Percentiles rank a stretch among this genome's conserved stretches.
These are phyloP conservation scores for Cerioporus squamosus DNA, from an alignment of 1,284 basidiomycete genomes.

Conservation along the genomic window DNA sequence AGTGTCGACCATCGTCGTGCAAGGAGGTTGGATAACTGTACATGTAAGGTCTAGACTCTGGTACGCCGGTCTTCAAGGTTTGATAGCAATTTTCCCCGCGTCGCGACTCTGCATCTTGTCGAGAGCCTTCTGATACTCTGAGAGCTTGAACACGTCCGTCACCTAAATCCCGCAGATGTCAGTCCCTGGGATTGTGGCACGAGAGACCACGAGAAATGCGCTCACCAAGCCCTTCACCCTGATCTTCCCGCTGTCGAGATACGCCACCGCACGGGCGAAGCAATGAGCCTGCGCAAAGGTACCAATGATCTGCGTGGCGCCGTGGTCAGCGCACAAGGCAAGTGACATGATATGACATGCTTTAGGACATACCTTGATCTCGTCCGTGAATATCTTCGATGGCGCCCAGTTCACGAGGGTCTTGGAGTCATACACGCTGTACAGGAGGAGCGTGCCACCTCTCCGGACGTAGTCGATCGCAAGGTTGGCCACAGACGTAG, in stretches of 20 bases:
- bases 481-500: constrained; percentile 79
- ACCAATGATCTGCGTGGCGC: constrained; percentile 67
- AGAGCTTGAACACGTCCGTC: constrained; percentile 75
- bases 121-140: constrained; percentile 80
- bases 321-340: background rate
- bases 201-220: background rate
- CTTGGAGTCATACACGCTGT: constrained; percentile 66
- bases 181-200: background rate
- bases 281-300: constrained; percentile 86
- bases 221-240: constrained; percentile 80
- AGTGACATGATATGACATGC: no score
- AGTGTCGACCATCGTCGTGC: no score
- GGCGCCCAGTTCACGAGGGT: constrained; percentile 84
- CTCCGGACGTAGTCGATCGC: constrained; percentile 84
- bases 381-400: constrained; percentile 83
- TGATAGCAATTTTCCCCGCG: constrained; percentile 72
- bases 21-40: no score
- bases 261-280: constrained; percentile 86
- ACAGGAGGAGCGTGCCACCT: constrained; percentile 74
- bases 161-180: constrained; percentile 40
- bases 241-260: constrained; percentile 84
- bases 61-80: constrained; percentile 37
- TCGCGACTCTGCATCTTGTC: constrained; percentile 82
- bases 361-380: constrained; percentile 58
- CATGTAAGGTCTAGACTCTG: no score